Evolutionary conservation across 2,329 filamentous ascomycete species (phyloP).

Genomic region (Cryphonectria parasitica): DNA sequence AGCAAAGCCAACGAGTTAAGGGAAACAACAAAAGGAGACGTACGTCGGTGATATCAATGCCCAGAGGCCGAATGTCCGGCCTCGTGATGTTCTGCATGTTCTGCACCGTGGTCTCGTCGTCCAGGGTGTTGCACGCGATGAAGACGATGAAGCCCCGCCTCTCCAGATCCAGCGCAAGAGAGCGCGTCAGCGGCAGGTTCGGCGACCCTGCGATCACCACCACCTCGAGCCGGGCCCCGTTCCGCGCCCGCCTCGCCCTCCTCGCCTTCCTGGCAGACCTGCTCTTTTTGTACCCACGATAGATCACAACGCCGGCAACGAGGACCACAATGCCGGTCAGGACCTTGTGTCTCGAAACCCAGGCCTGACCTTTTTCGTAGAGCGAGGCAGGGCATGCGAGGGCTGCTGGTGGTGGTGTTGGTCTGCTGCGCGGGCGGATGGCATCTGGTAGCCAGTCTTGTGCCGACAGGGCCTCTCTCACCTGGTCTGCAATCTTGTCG

Average conservation of each 20-base stretch:
- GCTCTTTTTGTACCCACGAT: conserved; percentile 53
- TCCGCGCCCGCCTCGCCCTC: conserved; percentile 76
- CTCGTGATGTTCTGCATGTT: conserved; percentile 75
- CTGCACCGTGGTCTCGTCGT: conserved; percentile 81
- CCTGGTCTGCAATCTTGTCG: conserved; percentile 70
- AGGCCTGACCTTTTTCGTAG: conserved; percentile 66
- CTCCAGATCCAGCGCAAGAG: conserved; percentile 84
- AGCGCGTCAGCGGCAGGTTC: conserved; percentile 79
- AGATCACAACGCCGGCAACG: conserved; percentile 68
- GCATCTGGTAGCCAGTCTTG: conserved; percentile 74
- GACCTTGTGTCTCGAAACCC: conserved; percentile 74
- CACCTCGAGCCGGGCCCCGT: conserved; percentile 86
- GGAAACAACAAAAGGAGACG: conserved; percentile 38
- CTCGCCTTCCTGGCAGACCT: conserved; percentile 68
- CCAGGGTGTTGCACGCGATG: conserved; percentile 80
- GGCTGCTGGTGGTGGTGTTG: conserved; percentile 44
- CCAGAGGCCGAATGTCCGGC: conserved; percentile 79
- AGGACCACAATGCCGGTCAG: conserved; percentile 73
- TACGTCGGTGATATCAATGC: conserved; percentile 81
- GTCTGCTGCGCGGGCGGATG: conserved; percentile 62
- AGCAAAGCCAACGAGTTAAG: background rate
- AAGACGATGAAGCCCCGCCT: conserved; percentile 92
- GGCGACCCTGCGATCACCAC: conserved; percentile 87
- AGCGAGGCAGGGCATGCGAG: conserved; percentile 37
- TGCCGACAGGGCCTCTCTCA: conserved; percentile 71